phyloP scores from a whole-genome alignment of 176 grass and related monocot genomes.

The Secale cereale region DNA sequence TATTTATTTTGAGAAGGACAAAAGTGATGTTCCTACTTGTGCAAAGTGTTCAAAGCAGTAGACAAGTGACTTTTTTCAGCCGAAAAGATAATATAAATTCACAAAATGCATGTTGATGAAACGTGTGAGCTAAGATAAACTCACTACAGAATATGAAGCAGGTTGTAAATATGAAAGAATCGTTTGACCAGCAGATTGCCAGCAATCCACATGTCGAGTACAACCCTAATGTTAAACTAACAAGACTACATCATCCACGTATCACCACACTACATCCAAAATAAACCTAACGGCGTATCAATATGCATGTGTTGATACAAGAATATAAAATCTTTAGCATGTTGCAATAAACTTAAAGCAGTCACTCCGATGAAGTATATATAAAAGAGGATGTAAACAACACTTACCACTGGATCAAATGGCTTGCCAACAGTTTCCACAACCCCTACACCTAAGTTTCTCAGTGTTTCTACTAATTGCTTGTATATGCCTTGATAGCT shows the following conservation, averaged over 20 bases:
- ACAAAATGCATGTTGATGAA: neutral
- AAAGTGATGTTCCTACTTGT: neutral
- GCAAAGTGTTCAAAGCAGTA: neutral
- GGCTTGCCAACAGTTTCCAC: slow-evolving; percentile 95
- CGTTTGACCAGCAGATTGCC: neutral
- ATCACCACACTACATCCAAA: neutral
- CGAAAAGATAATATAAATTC: neutral
- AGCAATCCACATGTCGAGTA: neutral
- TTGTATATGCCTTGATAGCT: slow-evolving; percentile 83
- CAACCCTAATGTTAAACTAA: neutral
- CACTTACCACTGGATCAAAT: slow-evolving; percentile 90
- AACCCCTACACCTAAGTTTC: slow-evolving; percentile 74
- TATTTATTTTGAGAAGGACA: neutral
- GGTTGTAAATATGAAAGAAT: slow-evolving; percentile 2
- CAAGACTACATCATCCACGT: neutral
- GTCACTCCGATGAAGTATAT: neutral
- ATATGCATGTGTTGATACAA: neutral
- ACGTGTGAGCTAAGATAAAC: neutral
- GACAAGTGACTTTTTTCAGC: neutral
- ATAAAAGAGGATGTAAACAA: slow-evolving; percentile 12
- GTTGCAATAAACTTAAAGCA: neutral
- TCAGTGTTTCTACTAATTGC: slow-evolving; percentile 90
- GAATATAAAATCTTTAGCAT: neutral
- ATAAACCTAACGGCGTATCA: neutral
- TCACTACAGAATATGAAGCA: neutral